phyloP scores from a whole-genome alignment of 805 yeast genomes.

The Maudiozyma bulderi region DNA sequence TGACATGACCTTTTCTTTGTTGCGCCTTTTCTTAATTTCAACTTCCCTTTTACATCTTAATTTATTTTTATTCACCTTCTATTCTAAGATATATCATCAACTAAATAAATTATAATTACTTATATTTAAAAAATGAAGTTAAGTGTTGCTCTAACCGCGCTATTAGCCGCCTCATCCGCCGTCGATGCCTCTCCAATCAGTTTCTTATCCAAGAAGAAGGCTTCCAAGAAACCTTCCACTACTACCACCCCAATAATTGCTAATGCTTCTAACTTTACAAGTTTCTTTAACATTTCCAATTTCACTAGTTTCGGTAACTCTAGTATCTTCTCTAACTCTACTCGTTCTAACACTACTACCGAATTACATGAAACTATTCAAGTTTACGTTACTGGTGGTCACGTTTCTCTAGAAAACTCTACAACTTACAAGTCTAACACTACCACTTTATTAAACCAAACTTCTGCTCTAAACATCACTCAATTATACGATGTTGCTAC shows the following conservation, averaged over 20 bases:
- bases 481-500: slow-evolving; percentile 16
- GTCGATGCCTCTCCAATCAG: slow-evolving; percentile 14
- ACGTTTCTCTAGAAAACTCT: slow-evolving; percentile 9
- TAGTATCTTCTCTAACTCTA: slow-evolving; percentile 3
- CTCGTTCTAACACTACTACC: neutral
- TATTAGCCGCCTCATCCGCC: slow-evolving; percentile 9
- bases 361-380: slow-evolving; percentile 9
- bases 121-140: slow-evolving; percentile 7
- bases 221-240: neutral
- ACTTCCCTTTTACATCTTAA: no score
- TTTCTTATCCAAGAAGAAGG: slow-evolving; percentile 1
- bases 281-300: neutral
- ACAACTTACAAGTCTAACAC: slow-evolving; percentile 3
- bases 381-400: slow-evolving; percentile 19
- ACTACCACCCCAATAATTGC: neutral
- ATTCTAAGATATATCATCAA: neutral
- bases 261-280: neutral
- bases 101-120: neutral
- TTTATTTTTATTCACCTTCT: no score
- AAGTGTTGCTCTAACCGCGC: slow-evolving; percentile 6
- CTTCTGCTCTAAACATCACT: slow-evolving; percentile 17
- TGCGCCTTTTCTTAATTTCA: no score
- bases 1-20: no score
- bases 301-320: slow-evolving; percentile 1
- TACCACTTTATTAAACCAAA: slow-evolving; percentile 13